phyloP scores from a whole-genome alignment of 441 rosid species.

The Croton setiger region DNA sequence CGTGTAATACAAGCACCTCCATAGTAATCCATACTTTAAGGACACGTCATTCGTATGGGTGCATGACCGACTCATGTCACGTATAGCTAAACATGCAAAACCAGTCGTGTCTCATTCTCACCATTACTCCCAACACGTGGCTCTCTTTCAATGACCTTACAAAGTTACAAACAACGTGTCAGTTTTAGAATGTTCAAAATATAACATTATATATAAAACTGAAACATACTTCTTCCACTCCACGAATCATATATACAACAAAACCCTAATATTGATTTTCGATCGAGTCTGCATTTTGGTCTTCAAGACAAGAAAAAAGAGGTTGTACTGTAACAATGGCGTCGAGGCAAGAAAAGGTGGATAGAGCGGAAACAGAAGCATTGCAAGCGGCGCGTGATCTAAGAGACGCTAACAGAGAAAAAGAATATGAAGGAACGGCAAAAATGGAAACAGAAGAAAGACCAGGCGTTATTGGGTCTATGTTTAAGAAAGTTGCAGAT shows the following conservation, averaged over 20 bases:
- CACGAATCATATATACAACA: no score
- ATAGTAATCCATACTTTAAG: neutral
- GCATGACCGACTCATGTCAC: neutral
- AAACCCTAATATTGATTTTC: no score
- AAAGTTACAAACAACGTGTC: constrained; percentile 21
- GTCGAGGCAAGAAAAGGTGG: constrained; percentile 39
- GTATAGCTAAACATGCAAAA: neutral
- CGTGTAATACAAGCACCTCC: constrained; percentile 2
- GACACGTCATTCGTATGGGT: neutral
- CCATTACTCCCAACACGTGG: constrained; percentile 12
- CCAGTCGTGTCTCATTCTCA: constrained; percentile 4
- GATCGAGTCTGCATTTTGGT: neutral
- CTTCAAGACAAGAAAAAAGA: neutral
- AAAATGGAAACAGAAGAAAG: constrained; percentile 26
- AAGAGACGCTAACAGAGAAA: constrained; percentile 30
- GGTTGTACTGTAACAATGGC: constrained; percentile 28
- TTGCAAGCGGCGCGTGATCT: constrained; percentile 38
- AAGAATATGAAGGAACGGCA: constrained; percentile 17
- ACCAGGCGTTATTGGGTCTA: constrained; percentile 51
- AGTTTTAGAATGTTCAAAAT: neutral
- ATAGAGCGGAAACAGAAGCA: constrained; percentile 41
- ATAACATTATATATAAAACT: neutral
- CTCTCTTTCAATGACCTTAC: neutral
- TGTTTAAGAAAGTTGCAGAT: constrained; percentile 48
- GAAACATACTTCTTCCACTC: no score